Evolutionary conservation across 306 rosid species (phyloP), one percentile per base, ranked within the genome.

Genomic region (Nissolia schottii): DNA sequence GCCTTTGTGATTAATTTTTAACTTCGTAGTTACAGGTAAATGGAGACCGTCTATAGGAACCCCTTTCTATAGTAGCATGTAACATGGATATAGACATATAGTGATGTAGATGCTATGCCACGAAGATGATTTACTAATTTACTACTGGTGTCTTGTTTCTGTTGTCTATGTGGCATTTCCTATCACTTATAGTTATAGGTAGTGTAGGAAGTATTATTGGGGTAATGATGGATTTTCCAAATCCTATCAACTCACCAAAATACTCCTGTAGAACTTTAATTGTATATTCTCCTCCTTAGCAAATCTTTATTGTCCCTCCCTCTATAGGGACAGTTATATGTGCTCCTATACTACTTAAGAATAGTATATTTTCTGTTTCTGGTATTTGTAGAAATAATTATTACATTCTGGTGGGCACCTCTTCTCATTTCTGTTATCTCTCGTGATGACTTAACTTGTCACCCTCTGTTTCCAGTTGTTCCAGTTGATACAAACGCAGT

Each of bases 401-500:
- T 53, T 54, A 51, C 16, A 20, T 51, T 66, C 20, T 24, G 31
- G 19, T 53, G 28, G 16, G 43, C 5, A 9, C 24, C 67, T 20
- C 0, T 4, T 37, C 16, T 35, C 3, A 25, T 37, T 29, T 53
- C 31, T 37, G 45, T 27, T 0, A 1, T 19, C 38, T 20, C 32
- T 10, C 32, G 6, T 15, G 9, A 56, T 43, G 43, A 70, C 73
- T 41, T 27, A 37, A 58, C 16, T 67, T 37, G 62, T 63, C 61
- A 31, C 48, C 54, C 23, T 83, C 57, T 67, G 28, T 71, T 70
- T 40, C 19, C 92, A 90, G 98, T 90, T 92, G 98, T 92, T 92
- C 83, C 98, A 92, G 83, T 83, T 92, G 88, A 85, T 92, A 66
- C 98, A 96, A 50, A 84, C 95, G 35, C 89, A 82, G 66, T 89